Evolutionary conservation across 2,329 filamentous ascomycete genomes (phyloP).

Genomic region (Chrysosporium queenslandicum): DNA sequence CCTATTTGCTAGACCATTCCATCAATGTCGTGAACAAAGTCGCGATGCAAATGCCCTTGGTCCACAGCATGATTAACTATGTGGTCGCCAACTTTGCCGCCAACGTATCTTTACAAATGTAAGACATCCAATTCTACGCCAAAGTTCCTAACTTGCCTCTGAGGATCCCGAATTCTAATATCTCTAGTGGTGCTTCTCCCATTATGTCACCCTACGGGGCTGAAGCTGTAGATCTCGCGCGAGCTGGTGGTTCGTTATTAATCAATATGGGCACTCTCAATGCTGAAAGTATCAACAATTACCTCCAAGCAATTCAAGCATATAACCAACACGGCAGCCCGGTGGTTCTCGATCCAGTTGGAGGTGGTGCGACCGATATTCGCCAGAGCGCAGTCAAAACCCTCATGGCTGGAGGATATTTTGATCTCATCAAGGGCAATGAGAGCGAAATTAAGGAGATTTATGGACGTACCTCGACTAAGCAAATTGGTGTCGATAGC

Average conservation of each 20-base stretch:
- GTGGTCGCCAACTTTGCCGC: constrained; percentile 94
- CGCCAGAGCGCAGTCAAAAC: constrained; percentile 60
- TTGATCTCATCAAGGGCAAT: constrained; percentile 89
- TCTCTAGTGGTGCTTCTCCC: constrained; percentile 61
- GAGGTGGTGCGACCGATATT: constrained; percentile 70
- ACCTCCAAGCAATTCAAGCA: constrained; percentile 61
- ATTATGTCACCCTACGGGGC: constrained; percentile 87
- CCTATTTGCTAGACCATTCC: constrained; percentile 28
- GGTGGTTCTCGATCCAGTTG: constrained; percentile 80
- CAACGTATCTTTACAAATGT: constrained; percentile 72
- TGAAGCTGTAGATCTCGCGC: constrained; percentile 72
- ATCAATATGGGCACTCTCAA: constrained; percentile 94
- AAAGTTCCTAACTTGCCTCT: too few species aligned
- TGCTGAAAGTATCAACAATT: constrained; percentile 60
- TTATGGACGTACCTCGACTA: constrained; percentile 46
- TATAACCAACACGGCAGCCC: constrained; percentile 72
- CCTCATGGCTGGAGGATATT: constrained; percentile 63
- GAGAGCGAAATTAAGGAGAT: constrained; percentile 75
- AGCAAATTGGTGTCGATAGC: constrained; percentile 80
- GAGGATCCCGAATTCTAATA: constrained; percentile 15
- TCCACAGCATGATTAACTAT: constrained; percentile 95
- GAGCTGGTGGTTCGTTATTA: constrained; percentile 66
- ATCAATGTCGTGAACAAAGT: constrained; percentile 51
- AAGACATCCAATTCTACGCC: constrained; percentile 15
- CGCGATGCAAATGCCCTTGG: constrained; percentile 56